A percentile compares a stretch with the other conserved stretches of the same genome.
These are phyloP conservation scores for Lepidium aucheri DNA, from an alignment of 345 rosid genomes.

Conservation along the genomic window DNA sequence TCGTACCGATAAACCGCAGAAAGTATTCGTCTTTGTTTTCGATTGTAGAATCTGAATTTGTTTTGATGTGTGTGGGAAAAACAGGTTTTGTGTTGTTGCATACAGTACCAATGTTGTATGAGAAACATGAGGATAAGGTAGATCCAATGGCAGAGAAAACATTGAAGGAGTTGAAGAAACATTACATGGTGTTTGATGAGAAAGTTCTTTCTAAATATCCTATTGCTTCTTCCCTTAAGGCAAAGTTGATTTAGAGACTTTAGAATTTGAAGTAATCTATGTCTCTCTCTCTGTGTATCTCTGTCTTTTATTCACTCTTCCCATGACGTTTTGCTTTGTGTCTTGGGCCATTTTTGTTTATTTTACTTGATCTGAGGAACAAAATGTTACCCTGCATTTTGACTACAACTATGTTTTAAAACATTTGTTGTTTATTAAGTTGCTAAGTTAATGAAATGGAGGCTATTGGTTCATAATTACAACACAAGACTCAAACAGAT, in stretches of 20 bases:
- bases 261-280: background rate
- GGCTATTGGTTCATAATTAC: conserved; percentile 13
- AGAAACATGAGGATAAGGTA: conserved; percentile 75
- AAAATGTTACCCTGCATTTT: background rate
- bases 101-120: conserved; percentile 68
- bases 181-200: conserved; percentile 54
- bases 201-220: conserved; percentile 65
- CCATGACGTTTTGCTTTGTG: conserved; percentile 7
- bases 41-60: background rate
- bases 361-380: background rate
- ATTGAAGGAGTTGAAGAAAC: conserved; percentile 49
- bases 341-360: background rate
- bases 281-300: background rate
- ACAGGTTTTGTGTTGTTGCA: conserved; percentile 58
- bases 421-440: background rate
- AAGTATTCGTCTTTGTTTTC: background rate
- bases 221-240: conserved; percentile 45
- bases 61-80: background rate
- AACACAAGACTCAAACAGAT: background rate
- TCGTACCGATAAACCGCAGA: background rate
- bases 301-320: too few species aligned
- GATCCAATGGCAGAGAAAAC: conserved; percentile 78
- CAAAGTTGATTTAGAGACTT: conserved; percentile 23
- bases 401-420: background rate
- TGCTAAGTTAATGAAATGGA: background rate